Base-by-base conservation (phyloP, 352 stramenopile genomes). In the Stephanocyclus meneghinianus region DNA sequence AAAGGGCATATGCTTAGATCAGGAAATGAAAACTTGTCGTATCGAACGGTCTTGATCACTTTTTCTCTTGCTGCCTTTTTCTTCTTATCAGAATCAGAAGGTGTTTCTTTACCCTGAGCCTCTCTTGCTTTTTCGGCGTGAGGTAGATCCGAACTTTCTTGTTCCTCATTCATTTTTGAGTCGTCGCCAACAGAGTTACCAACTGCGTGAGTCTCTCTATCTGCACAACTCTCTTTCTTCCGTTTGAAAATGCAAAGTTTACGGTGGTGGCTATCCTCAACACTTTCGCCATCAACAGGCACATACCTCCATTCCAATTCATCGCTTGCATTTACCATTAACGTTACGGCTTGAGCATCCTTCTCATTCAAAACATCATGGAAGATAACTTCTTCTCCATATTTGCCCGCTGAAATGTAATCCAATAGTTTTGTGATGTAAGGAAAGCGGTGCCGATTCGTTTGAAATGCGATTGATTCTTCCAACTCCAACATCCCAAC, bases 341-440 rank as follows among this genome's bases (percentile, higher is more conserved):
- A 68, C 1, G 55, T 76, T 29, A 90, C 64, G 30, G 87, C 51
- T 67, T 87, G 70, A 40, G 78, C 76, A 63, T 92, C 87, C 55
- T 82, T 84, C 16, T 76, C 57, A n/a, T 71, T 84, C 9, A 85
- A 57, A 45, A 85, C 72, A 40, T 92, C 87, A 50, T 76, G 78
- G 59, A 85, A 92, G 0, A 85, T 71, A 18, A 87, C 74, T 35
- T 74, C 47, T 30, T 74, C 48, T 13, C 59, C 61, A 53, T 83
- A 80, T 8, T 83, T 73, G 42, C 70, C 69, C 15, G 16, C 5
- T 2, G 69, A 71, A 37, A 90, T 85, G 16, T 64, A 67, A 51
- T 83, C 42, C n/a, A 91, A 63, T 55, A 92, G 78, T 71, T 84
- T 83, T 16, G 74, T 30, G 30, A 86, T 74, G 1, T 88, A 40